phyloP scores from a whole-genome alignment of 805 yeast species.

The Candida schatavii region DNA sequence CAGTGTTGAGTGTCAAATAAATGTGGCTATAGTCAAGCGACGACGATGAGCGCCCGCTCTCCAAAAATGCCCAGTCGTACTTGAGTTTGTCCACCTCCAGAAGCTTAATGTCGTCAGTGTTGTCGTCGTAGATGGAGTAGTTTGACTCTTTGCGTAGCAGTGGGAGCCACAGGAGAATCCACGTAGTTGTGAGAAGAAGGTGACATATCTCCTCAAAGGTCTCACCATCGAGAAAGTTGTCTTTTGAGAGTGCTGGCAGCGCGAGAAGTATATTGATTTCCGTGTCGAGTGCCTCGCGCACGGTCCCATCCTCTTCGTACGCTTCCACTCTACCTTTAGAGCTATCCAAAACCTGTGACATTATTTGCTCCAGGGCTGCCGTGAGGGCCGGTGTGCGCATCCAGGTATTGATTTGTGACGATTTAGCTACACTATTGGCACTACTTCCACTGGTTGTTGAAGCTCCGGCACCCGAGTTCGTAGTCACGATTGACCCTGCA shows the following conservation, averaged over 20 bases:
- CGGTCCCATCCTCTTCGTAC: slow-evolving; percentile 13
- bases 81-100: slow-evolving; percentile 32
- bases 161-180: slow-evolving; percentile 64
- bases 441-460: slow-evolving; percentile 2
- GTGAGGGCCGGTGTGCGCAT: slow-evolving; percentile 29
- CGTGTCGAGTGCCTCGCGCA: slow-evolving; percentile 14
- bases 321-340: neutral
- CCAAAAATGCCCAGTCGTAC: slow-evolving; percentile 41
- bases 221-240: slow-evolving; percentile 53
- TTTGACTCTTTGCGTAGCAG: slow-evolving; percentile 43
- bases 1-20: slow-evolving; percentile 31
- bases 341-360: neutral
- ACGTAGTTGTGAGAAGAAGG: slow-evolving; percentile 51
- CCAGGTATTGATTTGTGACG: slow-evolving; percentile 27
- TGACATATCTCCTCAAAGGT: slow-evolving; percentile 51
- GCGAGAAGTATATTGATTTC: slow-evolving; percentile 28
- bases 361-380: slow-evolving; percentile 16
- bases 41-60: slow-evolving; percentile 29
- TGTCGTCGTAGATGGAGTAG: slow-evolving; percentile 19
- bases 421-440: too few relatives aligned
- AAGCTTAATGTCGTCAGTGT: slow-evolving; percentile 13
- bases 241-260: slow-evolving; percentile 22
- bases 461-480: neutral
- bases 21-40: slow-evolving; percentile 24
- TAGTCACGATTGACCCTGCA: neutral